These are phyloP conservation scores for Ramicandelaber brevisporus DNA, from an alignment of 192 early-diverging fungal genomes.

Conservation along the genomic window DNA sequence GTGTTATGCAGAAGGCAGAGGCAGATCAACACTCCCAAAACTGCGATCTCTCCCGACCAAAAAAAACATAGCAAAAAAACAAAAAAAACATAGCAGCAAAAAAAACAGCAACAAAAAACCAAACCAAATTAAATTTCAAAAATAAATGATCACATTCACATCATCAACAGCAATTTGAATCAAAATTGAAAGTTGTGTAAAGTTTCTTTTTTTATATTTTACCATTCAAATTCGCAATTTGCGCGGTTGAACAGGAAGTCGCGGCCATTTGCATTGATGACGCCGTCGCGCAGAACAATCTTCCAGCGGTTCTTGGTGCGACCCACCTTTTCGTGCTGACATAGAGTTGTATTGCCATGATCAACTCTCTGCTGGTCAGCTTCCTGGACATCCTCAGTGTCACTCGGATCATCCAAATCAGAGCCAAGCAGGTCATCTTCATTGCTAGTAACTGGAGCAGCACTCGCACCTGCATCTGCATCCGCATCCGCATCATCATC, in stretches of 20 bases:
- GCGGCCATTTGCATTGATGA: constrained; percentile 79
- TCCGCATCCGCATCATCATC: constrained; percentile 16
- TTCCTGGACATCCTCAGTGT: constrained; percentile 23
- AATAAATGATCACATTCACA: too few species aligned
- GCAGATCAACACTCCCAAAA: too few species aligned
- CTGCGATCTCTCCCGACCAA: too few species aligned
- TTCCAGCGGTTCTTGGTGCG: constrained; percentile 99
- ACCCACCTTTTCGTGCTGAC: constrained; percentile 61
- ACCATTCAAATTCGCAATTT: constrained; percentile 96
- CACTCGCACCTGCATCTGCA: background rate
- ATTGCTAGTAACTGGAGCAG: background rate
- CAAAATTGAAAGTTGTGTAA: too few species aligned
- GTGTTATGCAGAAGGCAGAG: too few species aligned
- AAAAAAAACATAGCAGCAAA: too few species aligned
- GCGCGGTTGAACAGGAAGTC: constrained; percentile 90
- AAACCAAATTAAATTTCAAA: too few species aligned
- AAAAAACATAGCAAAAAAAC: too few species aligned
- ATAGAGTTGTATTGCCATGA: too few species aligned
- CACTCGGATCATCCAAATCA: constrained; percentile 46
- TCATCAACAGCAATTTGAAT: too few species aligned
- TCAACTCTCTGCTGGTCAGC: constrained; percentile 48
- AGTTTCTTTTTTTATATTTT: too few species aligned
- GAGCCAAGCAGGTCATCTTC: constrained; percentile 25
- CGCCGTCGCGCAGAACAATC: constrained; percentile 87
- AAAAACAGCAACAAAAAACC: too few species aligned